These are phyloP conservation scores for Durotheca rogersii DNA, from an alignment of 495 filamentous ascomycete genomes.

Conservation along the genomic window DNA sequence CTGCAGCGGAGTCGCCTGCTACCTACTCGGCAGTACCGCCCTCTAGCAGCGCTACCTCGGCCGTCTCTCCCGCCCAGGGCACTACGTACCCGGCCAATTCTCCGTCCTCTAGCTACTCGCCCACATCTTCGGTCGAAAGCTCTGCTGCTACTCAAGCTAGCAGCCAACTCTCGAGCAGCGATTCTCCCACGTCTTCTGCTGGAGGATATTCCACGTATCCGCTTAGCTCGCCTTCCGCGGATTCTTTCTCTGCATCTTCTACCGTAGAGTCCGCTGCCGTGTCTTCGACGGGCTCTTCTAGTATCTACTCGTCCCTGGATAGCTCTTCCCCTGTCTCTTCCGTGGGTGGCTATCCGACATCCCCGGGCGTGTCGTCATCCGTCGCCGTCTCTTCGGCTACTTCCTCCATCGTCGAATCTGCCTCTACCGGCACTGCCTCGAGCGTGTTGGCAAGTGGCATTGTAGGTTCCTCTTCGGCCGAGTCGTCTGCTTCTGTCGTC, in stretches of 20 bases:
- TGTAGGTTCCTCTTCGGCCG: background rate
- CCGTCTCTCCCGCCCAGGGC: no score
- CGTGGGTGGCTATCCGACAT: constrained; percentile 2
- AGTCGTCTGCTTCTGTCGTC: constrained; percentile 1
- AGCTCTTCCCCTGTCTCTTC: background rate
- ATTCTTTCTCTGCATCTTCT: constrained; percentile 2
- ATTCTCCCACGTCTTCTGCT: constrained; percentile 13
- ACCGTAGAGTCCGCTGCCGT: constrained; percentile 3
- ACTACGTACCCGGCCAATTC: no score
- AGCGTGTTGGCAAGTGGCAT: constrained; percentile 6
- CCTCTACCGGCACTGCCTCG: constrained; percentile 8
- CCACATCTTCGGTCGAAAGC: no score
- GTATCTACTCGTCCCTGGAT: background rate
- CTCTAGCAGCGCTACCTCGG: no score
- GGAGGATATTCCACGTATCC: constrained; percentile 9
- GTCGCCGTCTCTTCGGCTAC: background rate
- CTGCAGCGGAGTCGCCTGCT: no score
- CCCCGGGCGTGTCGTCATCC: constrained; percentile 5
- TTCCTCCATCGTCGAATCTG: constrained; percentile 6
- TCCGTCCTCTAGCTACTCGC: no score
- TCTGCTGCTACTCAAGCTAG: no score
- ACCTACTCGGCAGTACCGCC: no score
- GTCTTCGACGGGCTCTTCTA: background rate
- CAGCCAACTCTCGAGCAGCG: no score
- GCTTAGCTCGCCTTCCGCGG: constrained; percentile 8